Conservation (phyloP, 2,329 filamentous ascomycete species). For the Sordariomycetes sp. region DNA sequence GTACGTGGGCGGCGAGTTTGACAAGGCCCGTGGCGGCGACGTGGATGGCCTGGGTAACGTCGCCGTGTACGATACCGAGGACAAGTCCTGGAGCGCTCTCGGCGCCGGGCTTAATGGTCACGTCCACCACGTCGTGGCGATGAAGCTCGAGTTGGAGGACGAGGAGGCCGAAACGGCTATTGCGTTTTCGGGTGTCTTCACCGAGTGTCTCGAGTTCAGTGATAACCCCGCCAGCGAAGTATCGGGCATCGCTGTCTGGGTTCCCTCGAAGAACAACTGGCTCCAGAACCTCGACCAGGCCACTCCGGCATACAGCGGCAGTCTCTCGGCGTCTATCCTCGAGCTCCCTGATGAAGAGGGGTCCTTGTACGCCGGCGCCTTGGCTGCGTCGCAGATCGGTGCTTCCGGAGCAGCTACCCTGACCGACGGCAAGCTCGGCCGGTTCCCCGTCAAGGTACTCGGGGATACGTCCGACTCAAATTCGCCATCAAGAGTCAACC, state of each 20-base stretch:
- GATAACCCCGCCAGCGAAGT: slow-evolving; percentile 47
- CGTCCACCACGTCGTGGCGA: slow-evolving; percentile 61
- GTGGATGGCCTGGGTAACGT: slow-evolving; percentile 58
- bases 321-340: slow-evolving; percentile 54
- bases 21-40: slow-evolving; percentile 50
- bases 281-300: slow-evolving; percentile 60
- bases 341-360: slow-evolving; percentile 46
- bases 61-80: slow-evolving; percentile 58
- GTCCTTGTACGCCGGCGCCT: slow-evolving; percentile 67
- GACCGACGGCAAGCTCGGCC: slow-evolving; percentile 34
- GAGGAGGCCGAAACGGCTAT: slow-evolving; percentile 59
- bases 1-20: slow-evolving; percentile 80
- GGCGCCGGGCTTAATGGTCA: slow-evolving; percentile 76
- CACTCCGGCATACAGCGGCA: slow-evolving; percentile 55
- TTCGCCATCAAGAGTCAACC: slow-evolving; percentile 23
- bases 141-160: slow-evolving; percentile 65
- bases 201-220: slow-evolving; percentile 54
- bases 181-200: slow-evolving; percentile 70
- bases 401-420: slow-evolving; percentile 63
- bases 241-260: slow-evolving; percentile 80
- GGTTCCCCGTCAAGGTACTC: slow-evolving; percentile 44
- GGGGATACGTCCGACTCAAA: slow-evolving; percentile 13
- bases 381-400: slow-evolving; percentile 62
- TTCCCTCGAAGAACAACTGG: slow-evolving; percentile 77
- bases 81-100: slow-evolving; percentile 61